These are phyloP conservation scores for Chaetoceros muelleri DNA, from an alignment of 108 stramenopile species.

Conservation along the genomic window DNA sequence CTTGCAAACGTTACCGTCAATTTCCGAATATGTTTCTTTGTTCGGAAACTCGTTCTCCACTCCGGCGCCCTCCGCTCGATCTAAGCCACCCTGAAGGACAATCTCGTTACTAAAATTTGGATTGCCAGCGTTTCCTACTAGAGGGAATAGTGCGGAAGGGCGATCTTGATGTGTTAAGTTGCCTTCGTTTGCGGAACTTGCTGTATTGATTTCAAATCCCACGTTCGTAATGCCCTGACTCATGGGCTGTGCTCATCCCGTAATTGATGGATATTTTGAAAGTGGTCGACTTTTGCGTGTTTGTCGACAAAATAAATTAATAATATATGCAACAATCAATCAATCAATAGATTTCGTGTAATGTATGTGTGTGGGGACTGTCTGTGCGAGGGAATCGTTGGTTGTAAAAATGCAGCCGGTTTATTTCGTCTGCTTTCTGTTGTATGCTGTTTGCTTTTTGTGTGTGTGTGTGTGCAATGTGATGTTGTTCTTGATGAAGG, in stretches of 20 bases:
- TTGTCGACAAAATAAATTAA: too few relatives aligned
- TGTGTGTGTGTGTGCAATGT: too few relatives aligned
- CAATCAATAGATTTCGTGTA: too few relatives aligned
- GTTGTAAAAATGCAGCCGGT: too few relatives aligned
- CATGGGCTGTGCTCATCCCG: constrained; percentile 66
- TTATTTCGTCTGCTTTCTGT: too few relatives aligned
- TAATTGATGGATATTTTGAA: too few relatives aligned
- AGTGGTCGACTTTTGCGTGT: too few relatives aligned
- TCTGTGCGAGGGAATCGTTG: too few relatives aligned
- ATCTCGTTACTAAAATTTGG: not conserved
- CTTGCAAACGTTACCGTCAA: not conserved
- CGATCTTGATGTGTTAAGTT: constrained; percentile 6
- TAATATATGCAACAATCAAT: too few relatives aligned
- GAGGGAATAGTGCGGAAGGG: not conserved
- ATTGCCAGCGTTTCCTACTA: constrained; percentile 8
- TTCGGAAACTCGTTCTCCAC: not conserved
- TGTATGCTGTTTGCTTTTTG: too few relatives aligned
- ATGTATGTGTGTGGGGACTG: too few relatives aligned
- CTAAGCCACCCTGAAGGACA: not conserved
- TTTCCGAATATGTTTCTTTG: not conserved
- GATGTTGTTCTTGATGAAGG: too few relatives aligned
- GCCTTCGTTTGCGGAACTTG: constrained; percentile 6
- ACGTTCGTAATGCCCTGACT: constrained; percentile 33
- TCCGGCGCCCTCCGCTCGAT: not conserved
- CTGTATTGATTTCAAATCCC: constrained; percentile 10